These are phyloP conservation scores for Evansstolkia leycettana DNA, from an alignment of 495 filamentous ascomycete species.

Conservation along the genomic window DNA sequence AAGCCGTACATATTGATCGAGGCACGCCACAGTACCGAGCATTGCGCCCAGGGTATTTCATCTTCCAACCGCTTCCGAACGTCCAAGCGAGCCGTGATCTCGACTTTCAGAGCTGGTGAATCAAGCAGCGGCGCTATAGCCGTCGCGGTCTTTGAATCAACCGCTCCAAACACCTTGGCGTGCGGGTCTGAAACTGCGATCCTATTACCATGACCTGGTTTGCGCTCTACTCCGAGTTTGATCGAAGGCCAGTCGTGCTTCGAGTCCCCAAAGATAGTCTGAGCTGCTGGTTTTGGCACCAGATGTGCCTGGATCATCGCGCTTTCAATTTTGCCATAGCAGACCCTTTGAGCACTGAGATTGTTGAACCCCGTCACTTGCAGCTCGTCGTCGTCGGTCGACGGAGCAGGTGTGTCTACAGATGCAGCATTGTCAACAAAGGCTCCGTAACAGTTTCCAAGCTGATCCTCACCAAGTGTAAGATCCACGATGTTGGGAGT, in stretches of 20 bases:
- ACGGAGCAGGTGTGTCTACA: conserved; percentile 10
- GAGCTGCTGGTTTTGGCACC: conserved; percentile 53
- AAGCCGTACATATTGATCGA: conserved; percentile 72
- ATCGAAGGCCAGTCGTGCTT: conserved; percentile 54
- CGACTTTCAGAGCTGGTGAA: conserved; percentile 40
- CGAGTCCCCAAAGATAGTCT: conserved; percentile 28
- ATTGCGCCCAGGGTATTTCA: conserved; percentile 44
- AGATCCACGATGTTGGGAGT: conserved; percentile 46
- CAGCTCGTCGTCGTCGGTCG: conserved; percentile 30
- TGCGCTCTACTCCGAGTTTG: conserved; percentile 52
- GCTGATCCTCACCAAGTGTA: conserved; percentile 35
- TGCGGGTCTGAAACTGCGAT: conserved; percentile 62
- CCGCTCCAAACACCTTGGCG: conserved; percentile 56
- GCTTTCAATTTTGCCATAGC: conserved; percentile 68
- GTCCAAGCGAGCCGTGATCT: conserved; percentile 55
- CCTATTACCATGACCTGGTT: conserved; percentile 34
- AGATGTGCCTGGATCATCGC: conserved; percentile 54
- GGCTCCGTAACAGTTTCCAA: neutral
- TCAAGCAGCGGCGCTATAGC: conserved; percentile 65
- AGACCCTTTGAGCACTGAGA: conserved; percentile 52
- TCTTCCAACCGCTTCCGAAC: conserved; percentile 39
- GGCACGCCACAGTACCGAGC: conserved; percentile 40
- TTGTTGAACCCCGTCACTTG: conserved; percentile 32
- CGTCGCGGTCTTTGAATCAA: conserved; percentile 56
- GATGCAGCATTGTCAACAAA: neutral